phyloP scores from a whole-genome alignment of 192 early-diverging fungal species.

The Coemansia sp. region DNA sequence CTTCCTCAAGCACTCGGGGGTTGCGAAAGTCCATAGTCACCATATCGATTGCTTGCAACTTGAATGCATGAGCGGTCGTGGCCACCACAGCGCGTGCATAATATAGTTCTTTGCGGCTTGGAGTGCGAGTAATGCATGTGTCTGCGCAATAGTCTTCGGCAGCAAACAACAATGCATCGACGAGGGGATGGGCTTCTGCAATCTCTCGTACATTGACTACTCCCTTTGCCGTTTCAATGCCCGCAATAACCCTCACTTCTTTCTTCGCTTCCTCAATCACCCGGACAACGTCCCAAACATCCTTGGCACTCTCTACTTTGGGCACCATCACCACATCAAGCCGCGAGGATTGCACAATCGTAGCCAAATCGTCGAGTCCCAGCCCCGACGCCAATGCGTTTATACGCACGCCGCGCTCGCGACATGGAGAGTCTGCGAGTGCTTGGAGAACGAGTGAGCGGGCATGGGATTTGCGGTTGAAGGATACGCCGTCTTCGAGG shows the following conservation, averaged over 20 bases:
- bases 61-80: conserved; percentile 78
- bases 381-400: conserved; percentile 78
- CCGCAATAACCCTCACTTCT: conserved; percentile 79
- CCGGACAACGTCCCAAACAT: conserved; percentile 71
- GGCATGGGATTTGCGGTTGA: conserved; percentile 79
- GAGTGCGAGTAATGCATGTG: conserved; percentile 75
- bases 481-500: conserved; percentile 87
- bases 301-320: conserved; percentile 78
- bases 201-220: conserved; percentile 87
- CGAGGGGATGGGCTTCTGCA: conserved; percentile 65
- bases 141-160: conserved; percentile 97
- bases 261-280: conserved; percentile 70
- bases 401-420: conserved; percentile 87
- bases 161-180: conserved; percentile 86
- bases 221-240: conserved; percentile 84
- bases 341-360: conserved; percentile 63
- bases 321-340: conserved; percentile 82
- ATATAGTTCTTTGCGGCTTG: conserved; percentile 69
- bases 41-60: conserved; percentile 91
- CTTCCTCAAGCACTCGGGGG: conserved; percentile 66
- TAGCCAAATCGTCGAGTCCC: conserved; percentile 78
- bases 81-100: conserved; percentile 78
- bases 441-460: conserved; percentile 72
- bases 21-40: conserved; percentile 88
- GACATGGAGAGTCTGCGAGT: conserved; percentile 14